A percentile compares a stretch with the other conserved stretches of the same genome.
Evolutionary conservation across 176 grass and related monocot species (phyloP).

Genomic region (Ensete glaucum): DNA sequence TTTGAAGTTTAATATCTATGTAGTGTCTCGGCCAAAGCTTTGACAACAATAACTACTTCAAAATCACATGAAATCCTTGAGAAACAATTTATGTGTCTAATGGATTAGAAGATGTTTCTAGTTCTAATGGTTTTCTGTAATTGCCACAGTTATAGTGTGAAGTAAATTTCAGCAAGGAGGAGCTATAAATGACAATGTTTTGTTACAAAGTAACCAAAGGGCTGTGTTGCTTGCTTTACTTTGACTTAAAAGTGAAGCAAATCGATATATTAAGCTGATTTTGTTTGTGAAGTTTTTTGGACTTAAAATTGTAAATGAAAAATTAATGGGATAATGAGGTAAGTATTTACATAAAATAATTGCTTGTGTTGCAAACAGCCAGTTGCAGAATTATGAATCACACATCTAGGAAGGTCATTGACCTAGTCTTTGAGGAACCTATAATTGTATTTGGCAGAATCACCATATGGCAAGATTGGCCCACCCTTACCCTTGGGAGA

Average conservation of each 20-base stretch:
- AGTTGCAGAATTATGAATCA: neutral
- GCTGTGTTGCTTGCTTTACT: neutral
- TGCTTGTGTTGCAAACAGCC: neutral
- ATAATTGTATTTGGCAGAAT: neutral
- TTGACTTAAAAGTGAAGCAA: neutral
- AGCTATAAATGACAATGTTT: neutral
- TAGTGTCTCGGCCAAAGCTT: too few species aligned
- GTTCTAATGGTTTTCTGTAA: too few species aligned
- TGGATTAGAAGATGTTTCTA: too few species aligned
- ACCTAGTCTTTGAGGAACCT: neutral
- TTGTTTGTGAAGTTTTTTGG: neutral
- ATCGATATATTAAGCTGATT: neutral
- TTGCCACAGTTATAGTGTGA: neutral
- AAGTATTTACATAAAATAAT: neutral
- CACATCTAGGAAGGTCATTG: neutral
- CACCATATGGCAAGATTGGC: neutral
- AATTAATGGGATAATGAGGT: neutral
- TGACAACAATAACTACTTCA: too few species aligned
- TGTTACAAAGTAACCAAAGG: neutral
- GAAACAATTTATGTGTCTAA: too few species aligned
- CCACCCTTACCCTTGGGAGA: neutral
- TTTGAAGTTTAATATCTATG: too few species aligned
- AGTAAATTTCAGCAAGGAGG: neutral
- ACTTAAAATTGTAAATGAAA: neutral
- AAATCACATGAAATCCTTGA: too few species aligned